Evolutionary conservation across 345 rosid species (phyloP).

Genomic region (Kernera saxatilis): DNA sequence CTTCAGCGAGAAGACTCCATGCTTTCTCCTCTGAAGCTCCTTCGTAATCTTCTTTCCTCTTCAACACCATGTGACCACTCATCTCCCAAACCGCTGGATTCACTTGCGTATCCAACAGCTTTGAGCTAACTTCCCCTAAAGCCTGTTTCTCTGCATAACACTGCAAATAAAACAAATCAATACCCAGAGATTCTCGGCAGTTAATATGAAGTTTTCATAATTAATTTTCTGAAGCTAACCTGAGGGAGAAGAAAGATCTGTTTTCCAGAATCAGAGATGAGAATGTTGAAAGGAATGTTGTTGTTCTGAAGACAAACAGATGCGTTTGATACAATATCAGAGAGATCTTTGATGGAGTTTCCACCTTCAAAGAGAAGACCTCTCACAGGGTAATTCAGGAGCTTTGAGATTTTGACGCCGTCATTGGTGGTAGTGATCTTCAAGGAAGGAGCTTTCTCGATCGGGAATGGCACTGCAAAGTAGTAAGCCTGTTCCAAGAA

Average conservation of each 20-base stretch:
- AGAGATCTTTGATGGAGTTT: constrained; percentile 46
- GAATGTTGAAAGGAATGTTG: constrained; percentile 85
- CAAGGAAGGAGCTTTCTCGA: constrained; percentile 76
- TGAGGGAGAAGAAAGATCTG: constrained; percentile 78
- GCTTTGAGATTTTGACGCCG: constrained; percentile 64
- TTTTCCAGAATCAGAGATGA: constrained; percentile 77
- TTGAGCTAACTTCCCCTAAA: constrained; percentile 74
- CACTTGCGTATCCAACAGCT: constrained; percentile 89
- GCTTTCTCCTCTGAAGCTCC: constrained; percentile 91
- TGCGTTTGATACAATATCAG: constrained; percentile 56
- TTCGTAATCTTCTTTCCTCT: constrained; percentile 82
- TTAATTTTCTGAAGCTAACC: no score
- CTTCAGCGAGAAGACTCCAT: constrained; percentile 84
- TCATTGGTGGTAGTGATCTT: constrained; percentile 38
- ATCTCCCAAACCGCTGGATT: constrained; percentile 99
- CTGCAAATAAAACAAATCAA: constrained; percentile 33
- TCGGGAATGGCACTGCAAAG: constrained; percentile 67
- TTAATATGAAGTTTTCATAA: no score
- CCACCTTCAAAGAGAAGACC: constrained; percentile 87
- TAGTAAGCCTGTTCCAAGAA: constrained; percentile 63
- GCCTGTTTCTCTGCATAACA: constrained; percentile 99
- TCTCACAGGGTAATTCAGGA: constrained; percentile 72
- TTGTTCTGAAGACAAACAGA: constrained; percentile 85
- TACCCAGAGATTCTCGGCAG: no score
- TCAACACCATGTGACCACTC: constrained; percentile 95